Conservation (phyloP, 2,329 filamentous ascomycete genomes). For the Aplosporella prunicola region DNA sequence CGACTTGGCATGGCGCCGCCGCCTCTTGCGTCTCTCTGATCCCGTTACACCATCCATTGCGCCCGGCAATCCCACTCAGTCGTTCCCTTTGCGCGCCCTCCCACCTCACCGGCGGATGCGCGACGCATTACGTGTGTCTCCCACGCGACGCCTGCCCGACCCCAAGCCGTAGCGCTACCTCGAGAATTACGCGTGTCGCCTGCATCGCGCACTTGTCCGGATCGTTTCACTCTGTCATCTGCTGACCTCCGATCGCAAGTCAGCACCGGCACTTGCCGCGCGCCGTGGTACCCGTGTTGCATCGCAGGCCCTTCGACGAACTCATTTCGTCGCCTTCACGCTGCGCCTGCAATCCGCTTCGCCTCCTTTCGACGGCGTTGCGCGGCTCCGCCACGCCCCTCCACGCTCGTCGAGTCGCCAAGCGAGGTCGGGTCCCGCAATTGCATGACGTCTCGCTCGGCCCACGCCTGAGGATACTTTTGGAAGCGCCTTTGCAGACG, state of each 20-base stretch:
- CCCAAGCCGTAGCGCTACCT: slow-evolving; percentile 4
- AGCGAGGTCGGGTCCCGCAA: too few species aligned
- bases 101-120: slow-evolving; percentile 9
- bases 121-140: slow-evolving; percentile 5
- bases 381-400: too few species aligned
- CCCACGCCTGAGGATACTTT: too few species aligned
- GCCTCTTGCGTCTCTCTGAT: slow-evolving; percentile 7
- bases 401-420: too few species aligned
- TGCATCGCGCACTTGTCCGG: slow-evolving; percentile 9
- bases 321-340: too few species aligned
- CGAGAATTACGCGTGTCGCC: slow-evolving; percentile 1
- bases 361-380: too few species aligned
- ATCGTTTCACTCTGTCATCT: slow-evolving; percentile 9
- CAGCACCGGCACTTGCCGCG: slow-evolving; percentile 21
- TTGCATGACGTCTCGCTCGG: too few species aligned
- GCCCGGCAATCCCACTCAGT: slow-evolving; percentile 9
- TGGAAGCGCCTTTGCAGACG: too few species aligned
- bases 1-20: slow-evolving; percentile 9
- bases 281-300: slow-evolving; percentile 13
- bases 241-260: slow-evolving; percentile 15
- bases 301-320: too few species aligned
- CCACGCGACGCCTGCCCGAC: background rate
- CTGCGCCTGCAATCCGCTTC: too few species aligned
- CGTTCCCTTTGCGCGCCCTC: slow-evolving; percentile 11
- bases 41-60: slow-evolving; percentile 5